Percentiles rank a stretch among this genome's conserved stretches.
These are phyloP conservation scores for Mycena citricolor DNA, from an alignment of 1,284 basidiomycete species.

Conservation along the genomic window DNA sequence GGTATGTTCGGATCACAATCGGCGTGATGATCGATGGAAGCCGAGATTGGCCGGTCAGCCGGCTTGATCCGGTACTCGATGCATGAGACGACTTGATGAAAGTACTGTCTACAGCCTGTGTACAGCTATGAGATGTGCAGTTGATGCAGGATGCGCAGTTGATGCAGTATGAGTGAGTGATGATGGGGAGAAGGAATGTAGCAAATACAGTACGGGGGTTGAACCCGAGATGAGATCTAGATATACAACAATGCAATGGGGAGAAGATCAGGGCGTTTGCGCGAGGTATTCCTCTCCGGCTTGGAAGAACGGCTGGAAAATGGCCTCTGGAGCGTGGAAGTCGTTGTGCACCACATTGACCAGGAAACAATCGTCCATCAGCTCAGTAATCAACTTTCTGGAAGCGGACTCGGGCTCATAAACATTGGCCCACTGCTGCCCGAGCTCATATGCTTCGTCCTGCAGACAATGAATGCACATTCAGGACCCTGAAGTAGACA, in stretches of 20 bases:
- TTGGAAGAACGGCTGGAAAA: constrained; percentile 86
- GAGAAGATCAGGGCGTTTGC: too few species aligned
- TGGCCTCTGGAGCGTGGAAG: constrained; percentile 81
- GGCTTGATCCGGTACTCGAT: too few species aligned
- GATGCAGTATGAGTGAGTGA: constrained; percentile 37
- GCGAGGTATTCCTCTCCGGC: constrained; percentile 62
- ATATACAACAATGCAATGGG: constrained; percentile 25
- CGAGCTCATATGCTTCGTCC: constrained; percentile 98
- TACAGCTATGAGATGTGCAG: too few species aligned
- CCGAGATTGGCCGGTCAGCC: too few species aligned
- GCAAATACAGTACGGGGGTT: constrained; percentile 63
- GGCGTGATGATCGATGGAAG: too few species aligned
- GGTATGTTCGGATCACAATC: too few species aligned
- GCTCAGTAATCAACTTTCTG: constrained; percentile 71
- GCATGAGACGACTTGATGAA: too few species aligned
- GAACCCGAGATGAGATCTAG: constrained; percentile 50
- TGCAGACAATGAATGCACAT: constrained; percentile 31
- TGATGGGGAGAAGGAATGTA: constrained; percentile 23
- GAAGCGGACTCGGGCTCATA: constrained; percentile 82
- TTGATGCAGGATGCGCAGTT: too few species aligned
- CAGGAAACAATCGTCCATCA: constrained; percentile 85
- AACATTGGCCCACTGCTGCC: constrained; percentile 88
- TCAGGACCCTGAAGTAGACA: background rate
- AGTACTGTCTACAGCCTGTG: too few species aligned
- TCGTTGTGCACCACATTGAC: constrained; percentile 99